These are phyloP conservation scores for Acer saccharum DNA, from an alignment of 345 rosid genomes.

Conservation along the genomic window DNA sequence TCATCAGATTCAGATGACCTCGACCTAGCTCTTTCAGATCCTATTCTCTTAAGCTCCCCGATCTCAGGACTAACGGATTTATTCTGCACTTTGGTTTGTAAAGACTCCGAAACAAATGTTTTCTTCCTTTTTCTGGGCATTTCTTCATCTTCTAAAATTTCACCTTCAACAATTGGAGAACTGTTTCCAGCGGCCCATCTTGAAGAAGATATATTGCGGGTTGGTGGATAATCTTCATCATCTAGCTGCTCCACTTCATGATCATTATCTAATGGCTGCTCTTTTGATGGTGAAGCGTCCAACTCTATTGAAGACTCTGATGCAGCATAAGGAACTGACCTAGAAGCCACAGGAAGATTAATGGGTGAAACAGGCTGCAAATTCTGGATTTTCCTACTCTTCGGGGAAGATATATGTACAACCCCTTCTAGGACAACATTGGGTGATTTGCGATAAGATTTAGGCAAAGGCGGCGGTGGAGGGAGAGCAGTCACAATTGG, in stretches of 20 bases:
- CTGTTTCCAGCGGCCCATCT: slow-evolving; percentile 92
- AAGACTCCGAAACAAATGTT: slow-evolving; percentile 37
- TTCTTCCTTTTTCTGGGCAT: slow-evolving; percentile 66
- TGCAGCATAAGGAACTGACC: slow-evolving; percentile 19
- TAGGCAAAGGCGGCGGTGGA: slow-evolving; percentile 61
- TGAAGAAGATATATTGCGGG: slow-evolving; percentile 86
- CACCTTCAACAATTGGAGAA: slow-evolving; percentile 93
- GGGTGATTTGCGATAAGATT: slow-evolving; percentile 47
- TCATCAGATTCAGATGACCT: slow-evolving; percentile 76
- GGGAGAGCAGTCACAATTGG: slow-evolving; percentile 40
- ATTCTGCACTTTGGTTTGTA: slow-evolving; percentile 38
- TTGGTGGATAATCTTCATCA: slow-evolving; percentile 78
- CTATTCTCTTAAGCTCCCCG: slow-evolving; percentile 57
- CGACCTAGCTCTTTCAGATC: slow-evolving; percentile 50
- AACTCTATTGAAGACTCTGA: slow-evolving; percentile 40
- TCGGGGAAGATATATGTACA: slow-evolving; percentile 42
- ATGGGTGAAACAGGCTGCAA: slow-evolving; percentile 35
- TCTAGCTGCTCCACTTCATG: slow-evolving; percentile 49
- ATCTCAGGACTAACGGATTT: slow-evolving; percentile 68
- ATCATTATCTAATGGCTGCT: slow-evolving; percentile 36
- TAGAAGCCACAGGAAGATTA: slow-evolving; percentile 32
- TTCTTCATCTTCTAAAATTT: slow-evolving; percentile 70
- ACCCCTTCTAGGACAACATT: slow-evolving; percentile 39
- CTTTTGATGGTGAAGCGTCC: slow-evolving; percentile 41
- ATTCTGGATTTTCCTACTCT: slow-evolving; percentile 29